Conservation (phyloP, 345 rosid species). For the Nasturtium officinale region DNA sequence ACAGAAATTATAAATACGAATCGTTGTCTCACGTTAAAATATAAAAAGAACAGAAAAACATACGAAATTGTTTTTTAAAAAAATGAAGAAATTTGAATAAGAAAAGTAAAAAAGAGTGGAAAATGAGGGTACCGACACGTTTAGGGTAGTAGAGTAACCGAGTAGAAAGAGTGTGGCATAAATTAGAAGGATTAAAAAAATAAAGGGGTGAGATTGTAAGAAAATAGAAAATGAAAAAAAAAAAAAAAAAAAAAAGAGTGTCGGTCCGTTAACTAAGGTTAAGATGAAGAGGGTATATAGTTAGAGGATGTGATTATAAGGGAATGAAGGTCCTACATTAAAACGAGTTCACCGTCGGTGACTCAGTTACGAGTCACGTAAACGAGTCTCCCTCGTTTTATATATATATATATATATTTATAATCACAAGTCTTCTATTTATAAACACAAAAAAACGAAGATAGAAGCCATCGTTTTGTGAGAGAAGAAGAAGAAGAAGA, state of each 20-base stretch:
- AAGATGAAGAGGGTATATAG: slow-evolving; percentile 51
- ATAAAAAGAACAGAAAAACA: neutral
- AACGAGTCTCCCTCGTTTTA: slow-evolving; percentile 36
- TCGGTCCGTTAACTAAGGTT: slow-evolving; percentile 69
- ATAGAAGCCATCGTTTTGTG: slow-evolving; percentile 30
- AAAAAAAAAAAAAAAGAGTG: slow-evolving; percentile 47
- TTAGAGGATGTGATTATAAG: slow-evolving; percentile 38
- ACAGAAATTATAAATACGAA: neutral
- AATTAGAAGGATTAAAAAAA: neutral
- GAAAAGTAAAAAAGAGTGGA: neutral
- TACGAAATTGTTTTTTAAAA: no score
- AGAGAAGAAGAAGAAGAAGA: no score
- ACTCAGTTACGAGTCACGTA: slow-evolving; percentile 55
- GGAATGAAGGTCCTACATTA: slow-evolving; percentile 45
- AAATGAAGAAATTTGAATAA: neutral
- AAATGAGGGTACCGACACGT: slow-evolving; percentile 38
- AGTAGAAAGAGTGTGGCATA: neutral
- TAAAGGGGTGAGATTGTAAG: slow-evolving; percentile 40
- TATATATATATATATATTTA: neutral
- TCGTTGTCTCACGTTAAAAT: neutral
- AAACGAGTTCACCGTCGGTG: slow-evolving; percentile 73
- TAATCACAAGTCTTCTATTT: slow-evolving; percentile 37
- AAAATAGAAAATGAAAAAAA: neutral
- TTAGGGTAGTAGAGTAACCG: neutral
- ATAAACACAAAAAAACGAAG: slow-evolving; percentile 42